A percentile compares a stretch with the other conserved stretches of the same genome.
Evolutionary conservation across 2,329 filamentous ascomycete species (phyloP).

Genomic region (Apiospora arundinis): DNA sequence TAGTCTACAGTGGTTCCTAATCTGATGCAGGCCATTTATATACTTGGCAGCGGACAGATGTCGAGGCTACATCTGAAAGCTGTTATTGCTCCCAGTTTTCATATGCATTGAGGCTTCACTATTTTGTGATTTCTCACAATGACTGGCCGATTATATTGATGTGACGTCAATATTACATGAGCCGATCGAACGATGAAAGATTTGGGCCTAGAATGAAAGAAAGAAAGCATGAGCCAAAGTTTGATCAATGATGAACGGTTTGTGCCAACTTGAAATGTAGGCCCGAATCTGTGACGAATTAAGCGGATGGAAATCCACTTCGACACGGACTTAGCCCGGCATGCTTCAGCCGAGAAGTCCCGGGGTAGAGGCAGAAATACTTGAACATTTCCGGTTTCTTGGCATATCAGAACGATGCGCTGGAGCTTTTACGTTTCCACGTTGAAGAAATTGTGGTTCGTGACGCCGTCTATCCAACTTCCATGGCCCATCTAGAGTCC

Average conservation of each 20-base stretch:
- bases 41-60: too few species aligned
- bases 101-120: background rate
- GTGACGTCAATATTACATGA: constrained; percentile 1
- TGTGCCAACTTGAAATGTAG: background rate
- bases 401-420: background rate
- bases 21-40: background rate
- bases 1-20: background rate
- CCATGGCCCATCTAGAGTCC: background rate
- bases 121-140: background rate
- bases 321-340: constrained; percentile 6
- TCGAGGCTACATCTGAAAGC: background rate
- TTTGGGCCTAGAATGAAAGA: background rate
- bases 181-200: background rate
- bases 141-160: background rate
- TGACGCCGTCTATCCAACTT: background rate
- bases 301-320: constrained; percentile 10
- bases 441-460: background rate
- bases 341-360: background rate
- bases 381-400: constrained; percentile 13
- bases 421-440: background rate
- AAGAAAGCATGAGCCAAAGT: background rate
- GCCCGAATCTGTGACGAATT: constrained; percentile 15
- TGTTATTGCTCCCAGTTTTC: background rate
- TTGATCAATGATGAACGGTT: background rate
- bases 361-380: background rate